These are phyloP conservation scores for Termitomyces heimii DNA, from an alignment of 768 basidiomycete genomes.

Conservation along the genomic window DNA sequence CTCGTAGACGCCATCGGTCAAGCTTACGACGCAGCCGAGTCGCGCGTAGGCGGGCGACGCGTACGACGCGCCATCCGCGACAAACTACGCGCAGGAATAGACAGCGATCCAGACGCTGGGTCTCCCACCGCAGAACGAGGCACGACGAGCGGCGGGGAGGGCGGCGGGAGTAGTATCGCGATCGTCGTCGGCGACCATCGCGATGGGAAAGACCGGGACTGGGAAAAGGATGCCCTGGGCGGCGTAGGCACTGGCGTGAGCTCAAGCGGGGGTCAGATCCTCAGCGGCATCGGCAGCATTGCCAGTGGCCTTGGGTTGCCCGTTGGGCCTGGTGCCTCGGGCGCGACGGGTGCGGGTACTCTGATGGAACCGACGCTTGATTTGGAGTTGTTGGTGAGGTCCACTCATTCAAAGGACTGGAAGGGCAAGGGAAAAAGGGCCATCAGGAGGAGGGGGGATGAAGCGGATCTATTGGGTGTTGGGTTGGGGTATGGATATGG, in stretches of 20 bases:
- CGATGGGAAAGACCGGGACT: neutral
- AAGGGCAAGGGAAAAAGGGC: constrained; percentile 15
- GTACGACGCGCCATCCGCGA: constrained; percentile 49
- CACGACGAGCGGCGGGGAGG: constrained; percentile 19
- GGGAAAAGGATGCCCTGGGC: constrained; percentile 5
- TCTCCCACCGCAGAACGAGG: neutral
- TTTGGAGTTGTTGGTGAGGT: constrained; percentile 43
- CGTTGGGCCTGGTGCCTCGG: constrained; percentile 25
- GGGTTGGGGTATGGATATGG: constrained; percentile 9
- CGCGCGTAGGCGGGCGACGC: constrained; percentile 42
- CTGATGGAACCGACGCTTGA: constrained; percentile 46
- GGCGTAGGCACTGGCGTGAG: constrained; percentile 14
- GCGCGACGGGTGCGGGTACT: constrained; percentile 25
- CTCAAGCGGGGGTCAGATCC: constrained; percentile 27
- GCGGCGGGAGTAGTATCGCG: constrained; percentile 10
- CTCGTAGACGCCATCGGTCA: constrained; percentile 40
- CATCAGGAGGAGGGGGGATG: constrained; percentile 16
- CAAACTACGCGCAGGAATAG: constrained; percentile 34
- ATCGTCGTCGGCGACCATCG: constrained; percentile 5
- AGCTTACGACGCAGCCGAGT: constrained; percentile 48
- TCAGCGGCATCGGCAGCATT: constrained; percentile 37
- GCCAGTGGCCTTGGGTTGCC: constrained; percentile 32
- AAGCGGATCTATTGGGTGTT: constrained; percentile 11
- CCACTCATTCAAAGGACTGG: constrained; percentile 31
- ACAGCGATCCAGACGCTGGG: constrained; percentile 18